Base-by-base conservation (phyloP, 805 yeast species). In the Suhomyces pyralidae region DNA sequence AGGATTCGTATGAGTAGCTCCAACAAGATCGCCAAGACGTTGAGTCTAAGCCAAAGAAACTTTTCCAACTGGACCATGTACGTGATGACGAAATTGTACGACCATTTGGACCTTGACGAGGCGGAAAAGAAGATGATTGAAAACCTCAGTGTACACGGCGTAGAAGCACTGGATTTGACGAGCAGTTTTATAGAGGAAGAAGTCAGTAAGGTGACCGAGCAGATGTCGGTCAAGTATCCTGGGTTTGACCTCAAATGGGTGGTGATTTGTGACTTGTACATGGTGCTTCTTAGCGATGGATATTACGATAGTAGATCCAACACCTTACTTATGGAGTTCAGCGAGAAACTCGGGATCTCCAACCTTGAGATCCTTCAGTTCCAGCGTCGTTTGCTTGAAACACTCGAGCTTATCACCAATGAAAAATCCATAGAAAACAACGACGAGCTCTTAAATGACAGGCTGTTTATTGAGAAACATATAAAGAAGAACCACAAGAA, bases 221-320 rank as follows among this genome's bases (percentile, higher is more conserved):
- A 34, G 24, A 36, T 54, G 59, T 49, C 52, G 38, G 52, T 49
- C 10, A 45, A 47, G 34, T 57, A 54, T 15, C 57, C 61, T 8
- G 69, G 61, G 7, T 68, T 70, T 51, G 97, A 92, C 61, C 80
- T 94, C 20, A 82, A 92, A 28, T 96, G 99, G 99, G 92, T 97
- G 0, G 81, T 93, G 12, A 74, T 94, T 5, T 96, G 99, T 70
- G 99, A 94, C 66, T 71, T 94, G 46, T 93, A 93, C 63, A 74
- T 94, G 42, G 78, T 89, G 8, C 73, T 93, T 2, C 71, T 94
- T 15, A 84, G 91, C 48, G 96, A 91, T 55, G 90, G 96, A 0
- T 81, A 83, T 51, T 96, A 90, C 65, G 99, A 94, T 68, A 72
- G 97, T 4, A 79, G 99, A 36, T 91, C 98, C 7, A 77, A 97